phyloP scores from a whole-genome alignment of 768 basidiomycete genomes.

The Amanita fuliginea region DNA sequence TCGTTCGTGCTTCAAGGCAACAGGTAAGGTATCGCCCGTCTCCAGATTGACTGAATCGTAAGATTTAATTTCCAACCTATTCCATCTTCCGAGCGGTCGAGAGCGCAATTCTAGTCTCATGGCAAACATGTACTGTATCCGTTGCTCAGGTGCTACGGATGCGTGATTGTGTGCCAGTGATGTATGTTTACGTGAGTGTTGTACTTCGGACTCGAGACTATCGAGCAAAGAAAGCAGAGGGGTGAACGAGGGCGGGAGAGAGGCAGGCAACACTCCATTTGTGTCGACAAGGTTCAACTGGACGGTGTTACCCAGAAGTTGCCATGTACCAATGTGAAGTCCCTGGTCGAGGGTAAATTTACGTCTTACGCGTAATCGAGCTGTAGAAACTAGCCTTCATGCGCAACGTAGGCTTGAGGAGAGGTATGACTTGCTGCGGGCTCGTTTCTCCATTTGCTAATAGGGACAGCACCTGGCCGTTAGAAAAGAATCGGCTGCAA shows the following conservation, averaged over 20 bases:
- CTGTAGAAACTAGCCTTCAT: constrained; percentile 45
- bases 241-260: not conserved
- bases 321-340: constrained; percentile 62
- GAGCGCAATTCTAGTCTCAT: constrained; percentile 67
- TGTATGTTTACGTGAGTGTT: constrained; percentile 3
- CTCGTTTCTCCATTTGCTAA: constrained; percentile 69
- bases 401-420: constrained; percentile 64
- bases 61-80: constrained; percentile 60
- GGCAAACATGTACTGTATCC: constrained; percentile 51
- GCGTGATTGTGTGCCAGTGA: not conserved
- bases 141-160: constrained; percentile 10
- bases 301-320: constrained; percentile 49
- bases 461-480: constrained; percentile 78
- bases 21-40: constrained; percentile 58
- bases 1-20: constrained; percentile 72
- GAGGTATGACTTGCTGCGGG: constrained; percentile 63
- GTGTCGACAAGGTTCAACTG: constrained; percentile 58
- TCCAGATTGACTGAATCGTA: constrained; percentile 73
- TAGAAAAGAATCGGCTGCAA: constrained; percentile 72
- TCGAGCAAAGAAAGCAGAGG: not conserved
- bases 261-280: constrained; percentile 23
- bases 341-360: constrained; percentile 33
- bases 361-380: not conserved
- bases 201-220: not conserved
- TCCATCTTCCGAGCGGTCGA: constrained; percentile 77